phyloP scores from a whole-genome alignment of 768 basidiomycete genomes.

The Albatrellus ellisii region DNA sequence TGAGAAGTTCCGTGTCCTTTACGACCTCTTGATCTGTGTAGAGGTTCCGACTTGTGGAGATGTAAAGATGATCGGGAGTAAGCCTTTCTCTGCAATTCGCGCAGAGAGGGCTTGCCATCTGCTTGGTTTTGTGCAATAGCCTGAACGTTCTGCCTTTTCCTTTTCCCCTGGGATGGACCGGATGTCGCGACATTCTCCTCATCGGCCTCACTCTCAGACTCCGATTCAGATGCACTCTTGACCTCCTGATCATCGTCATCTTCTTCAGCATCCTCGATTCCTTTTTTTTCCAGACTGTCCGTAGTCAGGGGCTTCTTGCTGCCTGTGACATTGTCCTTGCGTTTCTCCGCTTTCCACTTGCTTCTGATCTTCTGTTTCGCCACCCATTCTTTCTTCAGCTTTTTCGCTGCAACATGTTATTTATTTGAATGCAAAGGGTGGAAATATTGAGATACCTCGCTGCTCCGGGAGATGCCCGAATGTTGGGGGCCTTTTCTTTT shows the following conservation, averaged over 20 bases:
- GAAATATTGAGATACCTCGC: constrained; percentile 34
- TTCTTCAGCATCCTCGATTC: not conserved
- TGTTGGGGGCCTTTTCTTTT: constrained; percentile 52
- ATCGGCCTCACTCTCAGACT: constrained; percentile 13
- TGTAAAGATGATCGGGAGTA: constrained; percentile 48
- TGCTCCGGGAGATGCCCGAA: constrained; percentile 53
- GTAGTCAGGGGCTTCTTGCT: constrained; percentile 1
- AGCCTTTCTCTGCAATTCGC: constrained; percentile 48
- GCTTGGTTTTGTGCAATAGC: constrained; percentile 5
- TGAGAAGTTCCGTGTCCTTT: not conserved
- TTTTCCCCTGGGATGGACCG: not conserved
- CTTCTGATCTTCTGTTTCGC: constrained; percentile 63
- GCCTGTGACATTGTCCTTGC: constrained; percentile 24
- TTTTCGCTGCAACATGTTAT: constrained; percentile 39
- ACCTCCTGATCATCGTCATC: constrained; percentile 9
- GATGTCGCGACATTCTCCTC: not conserved
- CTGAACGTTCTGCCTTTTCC: too few relatives aligned
- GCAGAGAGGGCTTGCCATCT: constrained; percentile 25
- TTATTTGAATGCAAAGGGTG: not conserved
- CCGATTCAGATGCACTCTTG: constrained; percentile 7
- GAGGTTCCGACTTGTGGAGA: constrained; percentile 37
- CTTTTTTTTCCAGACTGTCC: constrained; percentile 5
- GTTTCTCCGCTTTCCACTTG: constrained; percentile 67
- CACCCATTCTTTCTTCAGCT: constrained; percentile 73
- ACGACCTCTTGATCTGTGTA: constrained; percentile 19